Evolutionary conservation across 495 filamentous ascomycete genomes (phyloP), one percentile per base, ranked within the genome.

Genomic region (Copromyces sp.): DNA sequence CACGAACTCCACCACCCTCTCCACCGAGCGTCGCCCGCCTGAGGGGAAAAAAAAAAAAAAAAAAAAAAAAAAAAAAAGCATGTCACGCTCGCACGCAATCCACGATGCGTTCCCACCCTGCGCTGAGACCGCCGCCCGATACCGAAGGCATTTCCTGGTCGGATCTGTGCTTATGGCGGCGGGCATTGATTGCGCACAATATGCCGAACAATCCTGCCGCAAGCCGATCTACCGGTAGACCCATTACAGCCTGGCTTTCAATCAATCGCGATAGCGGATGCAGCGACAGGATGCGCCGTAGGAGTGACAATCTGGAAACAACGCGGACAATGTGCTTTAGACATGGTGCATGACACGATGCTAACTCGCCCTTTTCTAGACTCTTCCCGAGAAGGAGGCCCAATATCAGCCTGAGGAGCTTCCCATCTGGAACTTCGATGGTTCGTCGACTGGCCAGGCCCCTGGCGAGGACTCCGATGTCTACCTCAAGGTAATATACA

Each of bases 391-490:
- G 82, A 82, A 85, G 44, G 84, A 80, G 69, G 76, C 80, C 70
- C 75, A 76, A 47, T 81, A 83, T 78, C 83, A 80, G 73, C 80
- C 93, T 72, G 91, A 93, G 71, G 93, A 98, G 73, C 93, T 99
- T 73, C 93, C 95, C 73, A 93, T 97, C 82, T 99, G 95, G 95
- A 99, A 98, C 88, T 99, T 99, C 80, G 95, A 99, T 81, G 95
- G 95, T 81, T 97, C 93, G 20, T 97, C 94, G 24, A 97, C 93
- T 77, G 92, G 87, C 78, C 95, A 99, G 83, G 95, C 95, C 70
- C 93, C 94, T 40, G 93, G 95, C 80, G 93, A 95, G 83, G 94
- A 99, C 88, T 98, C 94, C 72, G 95, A 99, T 85, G 91, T 98
- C 89, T 98, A 97, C 88, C 92, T 99, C 74, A 72, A 75, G 71